Evolutionary conservation across 2,329 filamentous ascomycete genomes (phyloP).

Genomic region (Monosporascus sp.): DNA sequence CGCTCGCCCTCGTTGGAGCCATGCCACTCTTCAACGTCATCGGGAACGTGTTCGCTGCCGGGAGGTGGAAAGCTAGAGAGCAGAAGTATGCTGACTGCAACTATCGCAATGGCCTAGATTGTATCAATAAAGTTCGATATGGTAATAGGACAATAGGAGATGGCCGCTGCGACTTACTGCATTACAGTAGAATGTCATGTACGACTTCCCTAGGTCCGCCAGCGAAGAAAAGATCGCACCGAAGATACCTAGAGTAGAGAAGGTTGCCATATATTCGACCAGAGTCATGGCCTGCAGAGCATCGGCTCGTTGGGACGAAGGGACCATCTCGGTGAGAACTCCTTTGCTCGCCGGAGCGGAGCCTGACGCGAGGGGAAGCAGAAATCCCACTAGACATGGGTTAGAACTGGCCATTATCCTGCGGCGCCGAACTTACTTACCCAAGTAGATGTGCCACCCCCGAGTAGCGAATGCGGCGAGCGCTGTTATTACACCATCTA

Average conservation of each 20-base stretch:
- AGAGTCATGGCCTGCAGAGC: slow-evolving; percentile 21
- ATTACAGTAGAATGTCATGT: slow-evolving; percentile 21
- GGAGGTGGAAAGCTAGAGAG: slow-evolving; percentile 16
- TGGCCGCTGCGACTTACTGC: slow-evolving; percentile 11
- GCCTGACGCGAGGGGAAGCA: slow-evolving; percentile 20
- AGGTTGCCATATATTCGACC: slow-evolving; percentile 14
- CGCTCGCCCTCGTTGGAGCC: too few relatives aligned
- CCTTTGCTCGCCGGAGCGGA: slow-evolving; percentile 20
- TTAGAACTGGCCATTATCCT: neutral
- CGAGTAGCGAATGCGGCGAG: slow-evolving; percentile 16
- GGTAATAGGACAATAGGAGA: neutral
- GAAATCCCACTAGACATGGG: slow-evolving; percentile 10
- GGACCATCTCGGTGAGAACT: slow-evolving; percentile 19
- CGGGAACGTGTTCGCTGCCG: slow-evolving; percentile 11
- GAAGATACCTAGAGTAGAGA: slow-evolving; percentile 18
- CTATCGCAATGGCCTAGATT: slow-evolving; percentile 15
- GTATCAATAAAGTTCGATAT: neutral
- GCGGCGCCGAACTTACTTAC: slow-evolving; percentile 6
- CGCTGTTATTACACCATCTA: slow-evolving; percentile 16
- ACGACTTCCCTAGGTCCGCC: slow-evolving; percentile 14
- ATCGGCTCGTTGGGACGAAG: slow-evolving; percentile 14
- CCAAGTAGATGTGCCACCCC: slow-evolving; percentile 20
- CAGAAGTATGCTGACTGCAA: slow-evolving; percentile 14
- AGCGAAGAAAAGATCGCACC: slow-evolving; percentile 19
- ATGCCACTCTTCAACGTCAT: neutral